phyloP scores from a whole-genome alignment of 169 alveolate species.

The Plasmodium cynomolgi region DNA sequence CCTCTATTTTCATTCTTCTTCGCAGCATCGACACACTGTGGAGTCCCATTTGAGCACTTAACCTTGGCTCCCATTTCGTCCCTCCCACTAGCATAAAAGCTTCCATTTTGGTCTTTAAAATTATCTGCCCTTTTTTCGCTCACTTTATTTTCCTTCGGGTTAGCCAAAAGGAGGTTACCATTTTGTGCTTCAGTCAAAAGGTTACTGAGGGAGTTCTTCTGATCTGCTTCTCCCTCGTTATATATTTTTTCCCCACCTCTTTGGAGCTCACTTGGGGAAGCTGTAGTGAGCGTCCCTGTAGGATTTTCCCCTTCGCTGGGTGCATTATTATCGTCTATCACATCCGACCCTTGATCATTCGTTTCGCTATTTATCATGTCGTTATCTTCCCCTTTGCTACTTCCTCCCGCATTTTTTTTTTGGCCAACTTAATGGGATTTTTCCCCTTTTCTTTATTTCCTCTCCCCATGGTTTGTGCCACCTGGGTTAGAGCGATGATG shows the following conservation, averaged over 20 bases:
- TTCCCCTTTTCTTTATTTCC: slow-evolving; percentile 37
- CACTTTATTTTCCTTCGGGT: background rate
- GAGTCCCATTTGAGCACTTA: background rate
- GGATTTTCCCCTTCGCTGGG: background rate
- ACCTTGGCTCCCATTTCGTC: background rate
- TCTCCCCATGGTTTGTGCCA: background rate
- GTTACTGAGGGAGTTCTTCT: background rate
- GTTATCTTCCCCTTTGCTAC: slow-evolving; percentile 40
- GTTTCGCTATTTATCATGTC: slow-evolving; percentile 13
- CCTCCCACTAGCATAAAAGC: background rate
- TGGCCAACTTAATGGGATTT: slow-evolving; percentile 9
- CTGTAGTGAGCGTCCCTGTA: background rate
- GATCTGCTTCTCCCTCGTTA: background rate
- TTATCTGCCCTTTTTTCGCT: background rate
- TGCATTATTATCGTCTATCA: background rate
- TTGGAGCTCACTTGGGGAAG: background rate
- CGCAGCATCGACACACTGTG: background rate
- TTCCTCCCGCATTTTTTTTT: slow-evolving; percentile 15
- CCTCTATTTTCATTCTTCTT: background rate
- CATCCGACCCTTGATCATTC: slow-evolving; percentile 22
- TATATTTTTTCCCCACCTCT: background rate
- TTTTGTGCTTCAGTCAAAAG: background rate
- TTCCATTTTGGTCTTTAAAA: background rate
- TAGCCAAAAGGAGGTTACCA: background rate
- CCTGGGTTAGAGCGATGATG: background rate